A percentile compares a stretch with the other conserved stretches of the same genome.
Conservation (phyloP, 768 basidiomycete species). For the Phylloporus sp. region DNA sequence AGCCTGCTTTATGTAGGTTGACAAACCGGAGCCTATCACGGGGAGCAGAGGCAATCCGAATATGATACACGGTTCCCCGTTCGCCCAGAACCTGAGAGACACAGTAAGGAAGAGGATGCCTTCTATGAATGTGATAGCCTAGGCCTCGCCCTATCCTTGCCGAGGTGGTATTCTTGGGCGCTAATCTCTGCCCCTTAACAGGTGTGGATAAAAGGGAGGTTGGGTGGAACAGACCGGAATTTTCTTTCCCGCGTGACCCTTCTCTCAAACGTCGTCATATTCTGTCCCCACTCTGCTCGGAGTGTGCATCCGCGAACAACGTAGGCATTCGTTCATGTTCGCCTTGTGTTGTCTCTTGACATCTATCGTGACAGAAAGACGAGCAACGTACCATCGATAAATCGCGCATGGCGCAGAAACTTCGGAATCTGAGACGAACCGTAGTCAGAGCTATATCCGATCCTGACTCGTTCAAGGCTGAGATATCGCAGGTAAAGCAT, state of each 20-base stretch:
- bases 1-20: not conserved
- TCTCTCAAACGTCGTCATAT: not conserved
- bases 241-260: not conserved
- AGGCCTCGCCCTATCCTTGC: not conserved
- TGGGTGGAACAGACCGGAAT: not conserved
- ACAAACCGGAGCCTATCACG: no score
- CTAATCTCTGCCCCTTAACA: not conserved
- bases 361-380: not conserved
- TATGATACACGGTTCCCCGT: not conserved
- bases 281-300: not conserved
- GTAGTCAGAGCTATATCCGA: slow-evolving; percentile 21
- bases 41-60: no score
- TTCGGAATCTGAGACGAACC: slow-evolving; percentile 9
- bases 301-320: not conserved
- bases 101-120: not conserved
- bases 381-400: not conserved
- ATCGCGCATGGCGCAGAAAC: slow-evolving; percentile 8
- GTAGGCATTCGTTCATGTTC: not conserved
- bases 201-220: not conserved
- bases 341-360: not conserved
- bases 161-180: not conserved
- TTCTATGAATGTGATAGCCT: not conserved
- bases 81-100: not conserved
- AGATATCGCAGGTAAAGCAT: slow-evolving; percentile 2
- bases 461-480: slow-evolving; percentile 6